These are phyloP conservation scores for Corylus heterophylla DNA, from an alignment of 306 rosid genomes.

Conservation along the genomic window DNA sequence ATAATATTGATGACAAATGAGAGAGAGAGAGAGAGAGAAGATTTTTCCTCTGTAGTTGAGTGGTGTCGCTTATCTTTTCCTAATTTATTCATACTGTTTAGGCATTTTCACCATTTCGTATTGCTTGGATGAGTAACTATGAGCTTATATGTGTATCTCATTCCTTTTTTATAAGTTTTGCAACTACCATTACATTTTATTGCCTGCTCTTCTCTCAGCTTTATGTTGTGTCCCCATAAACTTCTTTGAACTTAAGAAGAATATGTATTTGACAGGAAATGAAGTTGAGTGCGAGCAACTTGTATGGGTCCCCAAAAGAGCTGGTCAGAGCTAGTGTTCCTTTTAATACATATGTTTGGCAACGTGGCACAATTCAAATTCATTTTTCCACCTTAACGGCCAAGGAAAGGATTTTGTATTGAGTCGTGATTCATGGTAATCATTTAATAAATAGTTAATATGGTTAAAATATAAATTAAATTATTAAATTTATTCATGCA, in stretches of 20 bases:
- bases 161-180: background rate
- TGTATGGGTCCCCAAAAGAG: constrained; percentile 84
- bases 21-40: no score
- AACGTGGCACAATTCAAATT: constrained; percentile 97
- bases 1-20: no score
- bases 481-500: no score
- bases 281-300: constrained; percentile 99
- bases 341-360: constrained; percentile 83
- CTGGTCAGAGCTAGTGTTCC: constrained; percentile 79
- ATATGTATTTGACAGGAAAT: constrained; percentile 64
- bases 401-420: no score
- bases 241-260: constrained; percentile 16
- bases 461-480: no score
- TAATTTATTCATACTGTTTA: background rate
- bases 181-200: background rate
- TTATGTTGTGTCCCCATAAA: constrained; percentile 19
- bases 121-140: background rate
- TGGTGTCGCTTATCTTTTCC: background rate
- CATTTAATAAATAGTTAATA: no score
- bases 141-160: background rate
- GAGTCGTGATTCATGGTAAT: no score
- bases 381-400: no score
- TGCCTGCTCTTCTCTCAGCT: background rate
- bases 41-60: background rate
- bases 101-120: background rate